phyloP scores from a whole-genome alignment of 164 flowering plant genomes.

The Platanus orientalis region DNA sequence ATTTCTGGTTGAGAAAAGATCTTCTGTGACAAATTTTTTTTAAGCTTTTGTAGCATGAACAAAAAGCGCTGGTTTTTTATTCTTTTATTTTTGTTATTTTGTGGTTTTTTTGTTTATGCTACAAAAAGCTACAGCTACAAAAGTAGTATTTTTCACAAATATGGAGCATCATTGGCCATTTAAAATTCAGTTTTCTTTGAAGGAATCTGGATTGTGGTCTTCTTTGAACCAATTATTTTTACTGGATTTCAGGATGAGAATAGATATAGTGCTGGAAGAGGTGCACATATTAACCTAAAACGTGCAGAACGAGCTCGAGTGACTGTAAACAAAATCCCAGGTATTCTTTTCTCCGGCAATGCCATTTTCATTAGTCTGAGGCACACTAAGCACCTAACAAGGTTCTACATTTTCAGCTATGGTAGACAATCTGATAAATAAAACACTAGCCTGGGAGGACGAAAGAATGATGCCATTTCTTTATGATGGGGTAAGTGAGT shows the following conservation, averaged over 20 bases:
- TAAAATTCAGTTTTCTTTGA: not conserved
- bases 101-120: too few species aligned
- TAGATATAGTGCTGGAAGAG: slow-evolving; percentile 83
- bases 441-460: slow-evolving; percentile 76
- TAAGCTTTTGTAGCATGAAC: too few species aligned
- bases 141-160: too few species aligned
- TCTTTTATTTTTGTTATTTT: too few species aligned
- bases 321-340: slow-evolving; percentile 79
- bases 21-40: not conserved
- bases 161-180: too few species aligned
- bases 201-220: not conserved
- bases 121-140: too few species aligned
- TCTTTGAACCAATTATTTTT: slow-evolving; percentile 1
- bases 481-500: slow-evolving; percentile 75
- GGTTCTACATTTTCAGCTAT: slow-evolving; percentile 44
- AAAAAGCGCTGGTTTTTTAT: too few species aligned
- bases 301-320: slow-evolving; percentile 89
- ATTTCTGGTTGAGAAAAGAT: slow-evolving; percentile 1
- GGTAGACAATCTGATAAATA: slow-evolving; percentile 68
- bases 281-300: slow-evolving; percentile 78
- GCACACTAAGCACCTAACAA: slow-evolving; percentile 11
- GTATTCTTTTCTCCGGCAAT: slow-evolving; percentile 26
- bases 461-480: slow-evolving; percentile 56
- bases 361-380: not conserved
- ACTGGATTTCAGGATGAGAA: slow-evolving; percentile 58